Conservation (phyloP, 2,329 filamentous ascomycete genomes). For the Ophiocordyceps camponoti-saundersi region DNA sequence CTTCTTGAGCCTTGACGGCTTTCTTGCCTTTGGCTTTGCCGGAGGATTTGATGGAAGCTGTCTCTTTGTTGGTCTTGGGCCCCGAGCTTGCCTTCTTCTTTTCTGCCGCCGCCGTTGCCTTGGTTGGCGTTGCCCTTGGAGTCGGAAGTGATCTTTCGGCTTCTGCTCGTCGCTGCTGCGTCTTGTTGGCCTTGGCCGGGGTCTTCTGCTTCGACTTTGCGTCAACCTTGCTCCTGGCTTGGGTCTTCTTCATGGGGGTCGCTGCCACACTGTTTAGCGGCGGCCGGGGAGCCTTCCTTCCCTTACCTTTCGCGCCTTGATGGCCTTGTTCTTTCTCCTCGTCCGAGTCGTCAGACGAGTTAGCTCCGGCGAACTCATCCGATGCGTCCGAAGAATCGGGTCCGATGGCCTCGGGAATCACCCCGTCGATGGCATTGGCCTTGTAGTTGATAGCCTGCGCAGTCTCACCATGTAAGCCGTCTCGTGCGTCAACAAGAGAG, state of each 20-base stretch:
- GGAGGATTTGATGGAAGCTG: not conserved
- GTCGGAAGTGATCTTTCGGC: not conserved
- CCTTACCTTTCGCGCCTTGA: conserved; percentile 7
- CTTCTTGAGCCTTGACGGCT: not conserved
- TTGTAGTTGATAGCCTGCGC: conserved; percentile 18
- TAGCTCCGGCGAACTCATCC: conserved; percentile 15
- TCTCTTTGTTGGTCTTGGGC: no score
- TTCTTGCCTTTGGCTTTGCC: not conserved
- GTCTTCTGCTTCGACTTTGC: conserved; percentile 11
- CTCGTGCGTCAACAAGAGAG: not conserved
- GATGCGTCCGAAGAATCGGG: conserved; percentile 14
- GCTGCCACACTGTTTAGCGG: conserved; percentile 6
- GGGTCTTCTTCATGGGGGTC: conserved; percentile 8
- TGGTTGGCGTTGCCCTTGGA: not conserved
- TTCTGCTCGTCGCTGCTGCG: not conserved
- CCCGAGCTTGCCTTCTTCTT: not conserved
- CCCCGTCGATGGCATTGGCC: conserved; percentile 7
- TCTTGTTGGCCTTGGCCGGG: not conserved
- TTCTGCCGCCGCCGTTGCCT: not conserved
- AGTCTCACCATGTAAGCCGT: conserved; percentile 4
- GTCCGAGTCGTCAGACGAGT: conserved; percentile 14
- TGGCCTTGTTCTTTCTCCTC: conserved; percentile 11
- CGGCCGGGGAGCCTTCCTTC: no score
- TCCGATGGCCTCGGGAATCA: conserved; percentile 9
- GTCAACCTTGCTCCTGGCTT: conserved; percentile 14